Percentiles rank a stretch among this genome's conserved stretches.
Evolutionary conservation across 176 grass and related monocot genomes (phyloP).

Genomic region (Aegilops umbellulata): DNA sequence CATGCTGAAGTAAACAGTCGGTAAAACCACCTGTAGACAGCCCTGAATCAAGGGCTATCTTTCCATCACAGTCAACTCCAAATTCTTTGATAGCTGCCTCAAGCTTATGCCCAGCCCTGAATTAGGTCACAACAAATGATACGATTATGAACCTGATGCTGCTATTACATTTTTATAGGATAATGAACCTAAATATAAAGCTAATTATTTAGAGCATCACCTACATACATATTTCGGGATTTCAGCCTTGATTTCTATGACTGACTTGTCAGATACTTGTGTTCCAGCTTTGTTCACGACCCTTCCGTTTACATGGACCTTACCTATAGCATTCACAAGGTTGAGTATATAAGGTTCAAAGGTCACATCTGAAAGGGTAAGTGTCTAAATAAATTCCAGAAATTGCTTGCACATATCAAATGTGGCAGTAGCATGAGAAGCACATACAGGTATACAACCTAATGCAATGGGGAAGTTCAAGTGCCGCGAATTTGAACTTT

Average conservation of each 20-base stretch:
- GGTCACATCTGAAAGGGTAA: too few species aligned
- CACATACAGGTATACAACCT: neutral
- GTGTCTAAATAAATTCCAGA: constrained; percentile 13
- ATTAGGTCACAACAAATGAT: constrained; percentile 20
- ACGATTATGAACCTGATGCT: constrained; percentile 8
- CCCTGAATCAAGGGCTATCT: constrained; percentile 94
- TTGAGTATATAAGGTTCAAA: too few species aligned
- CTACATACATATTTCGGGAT: constrained; percentile 99
- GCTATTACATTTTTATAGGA: neutral
- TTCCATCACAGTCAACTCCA: constrained; percentile 70
- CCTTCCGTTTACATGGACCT: constrained; percentile 92
- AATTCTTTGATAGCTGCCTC: constrained; percentile 94
- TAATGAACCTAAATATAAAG: constrained; percentile 10
- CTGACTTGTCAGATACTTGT: constrained; percentile 82
- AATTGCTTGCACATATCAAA: constrained; percentile 6
- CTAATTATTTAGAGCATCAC: constrained; percentile 72
- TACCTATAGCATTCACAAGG: constrained; percentile 51
- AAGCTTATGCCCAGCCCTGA: constrained; percentile 95
- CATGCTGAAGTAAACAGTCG: constrained; percentile 92
- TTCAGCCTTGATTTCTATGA: constrained; percentile 92
- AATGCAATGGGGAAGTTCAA: neutral
- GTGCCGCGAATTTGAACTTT: neutral
- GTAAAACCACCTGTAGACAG: constrained; percentile 97
- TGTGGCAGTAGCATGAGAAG: constrained; percentile 16
- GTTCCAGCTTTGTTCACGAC: constrained; percentile 88